phyloP scores from a whole-genome alignment of 192 early-diverging fungal species.

The Fimicolochytrium jonesii region DNA sequence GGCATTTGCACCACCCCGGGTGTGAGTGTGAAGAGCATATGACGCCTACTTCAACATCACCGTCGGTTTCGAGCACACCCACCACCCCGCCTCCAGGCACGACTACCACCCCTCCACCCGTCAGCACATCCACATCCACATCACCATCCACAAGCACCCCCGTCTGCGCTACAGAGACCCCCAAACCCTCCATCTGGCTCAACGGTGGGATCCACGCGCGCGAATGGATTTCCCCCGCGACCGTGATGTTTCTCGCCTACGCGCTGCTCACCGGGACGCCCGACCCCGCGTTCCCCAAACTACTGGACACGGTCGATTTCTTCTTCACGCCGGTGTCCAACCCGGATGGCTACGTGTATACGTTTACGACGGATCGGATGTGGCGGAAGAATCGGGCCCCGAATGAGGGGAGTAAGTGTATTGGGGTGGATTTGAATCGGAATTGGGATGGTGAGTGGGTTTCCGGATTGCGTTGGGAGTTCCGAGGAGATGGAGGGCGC shows the following conservation, averaged over 20 bases:
- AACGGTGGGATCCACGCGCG: slow-evolving; percentile 50
- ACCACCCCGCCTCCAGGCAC: too few species aligned
- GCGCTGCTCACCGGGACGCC: slow-evolving; percentile 7
- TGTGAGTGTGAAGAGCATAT: too few species aligned
- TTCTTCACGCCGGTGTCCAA: slow-evolving; percentile 53
- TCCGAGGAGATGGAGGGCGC: too few species aligned
- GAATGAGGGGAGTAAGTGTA: slow-evolving; percentile 7
- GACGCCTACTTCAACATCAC: too few species aligned
- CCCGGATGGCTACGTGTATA: slow-evolving; percentile 54
- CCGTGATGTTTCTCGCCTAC: slow-evolving; percentile 41
- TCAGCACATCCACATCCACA: too few species aligned
- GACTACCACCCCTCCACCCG: too few species aligned
- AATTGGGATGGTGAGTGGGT: slow-evolving; percentile 53
- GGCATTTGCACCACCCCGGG: too few species aligned
- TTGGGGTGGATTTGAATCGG: slow-evolving; percentile 44
- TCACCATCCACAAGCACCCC: too few species aligned
- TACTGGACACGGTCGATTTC: slow-evolving; percentile 38
- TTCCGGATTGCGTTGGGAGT: too few species aligned
- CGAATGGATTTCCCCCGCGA: slow-evolving; percentile 52
- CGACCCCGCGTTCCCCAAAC: slow-evolving; percentile 8
- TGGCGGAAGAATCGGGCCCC: slow-evolving; percentile 57
- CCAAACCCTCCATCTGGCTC: slow-evolving; percentile 36
- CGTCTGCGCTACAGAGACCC: too few species aligned
- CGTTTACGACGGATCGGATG: slow-evolving; percentile 32
- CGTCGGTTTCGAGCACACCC: too few species aligned